Percentiles rank a stretch among this genome's conserved stretches.
phyloP scores from a whole-genome alignment of 192 early-diverging fungal genomes.

The Dispira parvispora region DNA sequence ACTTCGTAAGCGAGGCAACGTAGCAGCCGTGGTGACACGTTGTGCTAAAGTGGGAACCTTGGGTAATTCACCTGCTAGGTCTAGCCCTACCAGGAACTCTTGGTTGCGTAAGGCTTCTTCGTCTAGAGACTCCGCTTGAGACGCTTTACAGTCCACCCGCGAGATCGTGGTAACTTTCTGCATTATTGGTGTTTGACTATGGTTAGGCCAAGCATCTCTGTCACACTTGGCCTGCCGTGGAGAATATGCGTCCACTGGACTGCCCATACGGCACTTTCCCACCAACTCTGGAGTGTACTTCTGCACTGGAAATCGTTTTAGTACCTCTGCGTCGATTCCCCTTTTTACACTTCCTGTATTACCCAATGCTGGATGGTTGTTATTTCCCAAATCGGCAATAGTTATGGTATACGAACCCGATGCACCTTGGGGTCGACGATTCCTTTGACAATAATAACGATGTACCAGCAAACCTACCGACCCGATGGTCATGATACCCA shows the following conservation, averaged over 20 bases:
- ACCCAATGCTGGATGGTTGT: not conserved
- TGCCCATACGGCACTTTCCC: too few species aligned
- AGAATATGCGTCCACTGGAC: too few species aligned
- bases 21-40: not conserved
- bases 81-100: not conserved
- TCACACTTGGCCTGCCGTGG: not conserved
- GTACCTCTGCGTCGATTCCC: not conserved
- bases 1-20: not conserved
- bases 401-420: not conserved
- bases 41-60: not conserved
- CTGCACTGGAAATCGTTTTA: not conserved
- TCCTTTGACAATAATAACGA: not conserved
- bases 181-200: not conserved
- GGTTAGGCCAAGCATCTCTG: not conserved
- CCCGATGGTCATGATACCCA: not conserved
- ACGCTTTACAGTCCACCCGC: too few species aligned
- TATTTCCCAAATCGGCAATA: not conserved
- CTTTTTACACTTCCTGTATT: not conserved
- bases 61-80: not conserved
- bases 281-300: not conserved
- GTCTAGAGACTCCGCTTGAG: too few species aligned
- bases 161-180: not conserved
- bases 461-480: not conserved
- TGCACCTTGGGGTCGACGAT: not conserved
- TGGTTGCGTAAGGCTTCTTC: not conserved